These are phyloP conservation scores for Fusarium sp. DNA, from an alignment of 2,329 filamentous ascomycete genomes.

Conservation along the genomic window DNA sequence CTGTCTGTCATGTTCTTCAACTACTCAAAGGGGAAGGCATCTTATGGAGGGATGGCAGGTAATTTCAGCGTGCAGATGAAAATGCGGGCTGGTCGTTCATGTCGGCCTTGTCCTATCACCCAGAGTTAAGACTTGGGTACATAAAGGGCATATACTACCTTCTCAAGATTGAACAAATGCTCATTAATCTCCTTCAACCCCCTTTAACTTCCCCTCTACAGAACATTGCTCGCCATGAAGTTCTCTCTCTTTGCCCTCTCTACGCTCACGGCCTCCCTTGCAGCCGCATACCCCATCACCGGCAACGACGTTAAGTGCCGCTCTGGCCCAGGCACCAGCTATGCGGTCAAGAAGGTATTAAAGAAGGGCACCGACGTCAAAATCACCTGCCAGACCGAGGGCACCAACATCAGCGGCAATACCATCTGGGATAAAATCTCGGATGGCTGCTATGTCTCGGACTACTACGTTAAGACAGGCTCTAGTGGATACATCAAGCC, in stretches of 20 bases:
- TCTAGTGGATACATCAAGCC: not conserved
- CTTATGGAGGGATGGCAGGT: not conserved
- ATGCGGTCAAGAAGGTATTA: not conserved
- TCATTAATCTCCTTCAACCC: not conserved
- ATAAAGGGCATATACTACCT: not conserved
- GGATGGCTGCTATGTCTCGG: not conserved
- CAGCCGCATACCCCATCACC: not conserved
- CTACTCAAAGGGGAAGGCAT: not conserved
- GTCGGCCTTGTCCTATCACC: not conserved
- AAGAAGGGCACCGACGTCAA: not conserved
- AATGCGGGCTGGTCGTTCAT: not conserved
- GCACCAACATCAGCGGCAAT: not conserved
- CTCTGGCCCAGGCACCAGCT: not conserved
- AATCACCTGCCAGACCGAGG: not conserved
- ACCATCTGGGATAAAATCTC: not conserved
- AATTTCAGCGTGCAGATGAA: not conserved
- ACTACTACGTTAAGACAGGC: not conserved
- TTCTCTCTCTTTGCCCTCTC: not conserved
- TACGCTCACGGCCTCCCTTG: not conserved
- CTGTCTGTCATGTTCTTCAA: not conserved
- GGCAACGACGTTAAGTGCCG: not conserved
- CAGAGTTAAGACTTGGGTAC: not conserved
- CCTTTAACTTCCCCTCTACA: not conserved
- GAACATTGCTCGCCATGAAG: not conserved
- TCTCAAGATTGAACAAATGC: not conserved